Evolutionary conservation across 257 asterid genomes (phyloP).

Genomic region (Solanum rostratum): DNA sequence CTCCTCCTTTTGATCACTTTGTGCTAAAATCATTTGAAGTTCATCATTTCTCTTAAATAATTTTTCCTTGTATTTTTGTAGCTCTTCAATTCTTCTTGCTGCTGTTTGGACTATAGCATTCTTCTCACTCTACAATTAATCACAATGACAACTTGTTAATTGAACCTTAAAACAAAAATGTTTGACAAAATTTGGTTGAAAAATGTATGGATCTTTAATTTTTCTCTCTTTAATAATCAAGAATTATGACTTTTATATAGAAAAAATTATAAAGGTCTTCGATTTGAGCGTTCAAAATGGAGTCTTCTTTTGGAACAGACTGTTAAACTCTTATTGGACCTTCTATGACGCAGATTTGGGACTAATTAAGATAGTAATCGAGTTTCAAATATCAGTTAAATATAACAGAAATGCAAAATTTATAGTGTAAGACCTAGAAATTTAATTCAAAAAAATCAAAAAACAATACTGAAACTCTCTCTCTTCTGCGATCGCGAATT

Average conservation of each 20-base stretch:
- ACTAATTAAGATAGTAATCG: neutral
- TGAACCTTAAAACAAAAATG: neutral
- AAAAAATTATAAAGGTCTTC: neutral
- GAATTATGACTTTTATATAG: neutral
- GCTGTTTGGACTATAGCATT: slow-evolving; percentile 36
- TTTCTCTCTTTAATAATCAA: neutral
- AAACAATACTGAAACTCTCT: neutral
- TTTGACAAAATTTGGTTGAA: neutral
- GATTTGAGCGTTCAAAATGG: neutral
- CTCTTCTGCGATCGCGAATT: too few species aligned
- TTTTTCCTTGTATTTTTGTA: slow-evolving; percentile 6
- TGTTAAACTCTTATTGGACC: neutral
- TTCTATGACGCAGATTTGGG: neutral
- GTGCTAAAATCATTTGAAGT: slow-evolving; percentile 9
- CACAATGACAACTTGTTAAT: neutral
- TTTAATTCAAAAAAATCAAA: neutral
- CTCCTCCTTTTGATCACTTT: neutral
- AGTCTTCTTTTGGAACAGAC: neutral
- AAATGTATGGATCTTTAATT: neutral
- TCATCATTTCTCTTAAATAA: slow-evolving; percentile 14
- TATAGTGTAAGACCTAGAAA: neutral
- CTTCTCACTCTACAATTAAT: slow-evolving; percentile 30
- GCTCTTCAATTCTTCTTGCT: slow-evolving; percentile 16
- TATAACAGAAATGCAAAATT: neutral
- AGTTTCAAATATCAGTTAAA: neutral